Evolutionary conservation across 108 stramenopile species (phyloP).

Genomic region (Cyclotella distinguenda): DNA sequence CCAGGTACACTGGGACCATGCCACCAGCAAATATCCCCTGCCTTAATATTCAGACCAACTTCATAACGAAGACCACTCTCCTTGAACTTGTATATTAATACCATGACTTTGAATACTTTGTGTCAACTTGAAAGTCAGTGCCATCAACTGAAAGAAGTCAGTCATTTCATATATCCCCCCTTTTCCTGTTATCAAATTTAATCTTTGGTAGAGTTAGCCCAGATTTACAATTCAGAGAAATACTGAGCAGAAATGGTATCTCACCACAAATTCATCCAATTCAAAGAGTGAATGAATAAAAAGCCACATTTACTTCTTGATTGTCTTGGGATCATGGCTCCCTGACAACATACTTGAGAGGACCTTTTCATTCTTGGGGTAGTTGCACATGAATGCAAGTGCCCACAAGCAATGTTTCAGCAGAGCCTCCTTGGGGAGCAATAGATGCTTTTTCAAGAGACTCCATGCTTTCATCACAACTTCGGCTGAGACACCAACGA

Average conservation of each 20-base stretch:
- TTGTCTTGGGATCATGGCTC: constrained; percentile 16
- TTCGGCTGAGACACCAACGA: neutral
- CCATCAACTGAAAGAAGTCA: constrained; percentile 8
- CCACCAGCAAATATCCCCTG: constrained; percentile 28
- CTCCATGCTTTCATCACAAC: constrained; percentile 10
- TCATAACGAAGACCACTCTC: constrained; percentile 29
- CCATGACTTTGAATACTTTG: neutral
- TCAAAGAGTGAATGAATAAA: constrained; percentile 6
- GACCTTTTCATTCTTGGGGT: constrained; percentile 7
- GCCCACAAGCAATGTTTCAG: constrained; percentile 14
- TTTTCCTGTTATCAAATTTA: constrained; percentile 10
- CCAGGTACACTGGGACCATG: constrained; percentile 20
- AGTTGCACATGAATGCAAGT: constrained; percentile 8
- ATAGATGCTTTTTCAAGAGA: neutral
- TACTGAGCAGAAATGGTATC: neutral
- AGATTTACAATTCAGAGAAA: neutral
- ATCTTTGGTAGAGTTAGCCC: constrained; percentile 4
- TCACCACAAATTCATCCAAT: constrained; percentile 3
- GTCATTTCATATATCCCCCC: neutral
- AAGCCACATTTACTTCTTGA: constrained; percentile 9
- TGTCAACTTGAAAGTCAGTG: neutral
- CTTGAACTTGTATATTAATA: constrained; percentile 26
- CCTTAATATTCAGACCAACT: constrained; percentile 25
- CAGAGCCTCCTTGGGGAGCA: neutral
- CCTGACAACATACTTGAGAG: neutral